Evolutionary conservation across 2,329 filamentous ascomycete genomes (phyloP).

Genomic region (Neoarthrinium moseri): DNA sequence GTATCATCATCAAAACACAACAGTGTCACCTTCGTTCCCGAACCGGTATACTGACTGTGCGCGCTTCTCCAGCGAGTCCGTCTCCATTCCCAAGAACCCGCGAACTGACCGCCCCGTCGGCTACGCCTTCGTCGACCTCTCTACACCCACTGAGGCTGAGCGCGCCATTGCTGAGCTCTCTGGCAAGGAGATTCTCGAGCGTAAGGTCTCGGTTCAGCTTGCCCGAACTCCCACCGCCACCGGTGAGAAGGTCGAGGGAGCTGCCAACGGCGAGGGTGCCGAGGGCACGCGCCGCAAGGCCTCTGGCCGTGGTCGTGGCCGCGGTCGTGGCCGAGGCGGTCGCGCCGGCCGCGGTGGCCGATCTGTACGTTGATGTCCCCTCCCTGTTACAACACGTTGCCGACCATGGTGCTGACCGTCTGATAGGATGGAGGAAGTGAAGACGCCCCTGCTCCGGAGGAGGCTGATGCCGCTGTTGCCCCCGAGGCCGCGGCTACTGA

Average conservation of each 20-base stretch:
- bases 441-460: slow-evolving; percentile 41
- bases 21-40: slow-evolving; percentile 26
- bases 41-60: too few relatives aligned
- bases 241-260: slow-evolving; percentile 71
- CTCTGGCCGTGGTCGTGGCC: slow-evolving; percentile 66
- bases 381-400: not conserved
- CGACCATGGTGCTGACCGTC: slow-evolving; percentile 15
- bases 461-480: slow-evolving; percentile 41
- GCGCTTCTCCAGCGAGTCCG: slow-evolving; percentile 90
- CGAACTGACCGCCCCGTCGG: slow-evolving; percentile 97
- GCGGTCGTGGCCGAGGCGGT: slow-evolving; percentile 64
- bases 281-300: slow-evolving; percentile 64
- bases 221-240: slow-evolving; percentile 93
- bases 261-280: slow-evolving; percentile 70
- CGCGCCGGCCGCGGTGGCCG: slow-evolving; percentile 62
- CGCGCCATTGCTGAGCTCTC: slow-evolving; percentile 94
- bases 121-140: slow-evolving; percentile 98
- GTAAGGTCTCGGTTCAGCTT: slow-evolving; percentile 98
- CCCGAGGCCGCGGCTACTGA: slow-evolving; percentile 46
- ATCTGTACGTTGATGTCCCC: slow-evolving; percentile 40
- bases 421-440: slow-evolving; percentile 46
- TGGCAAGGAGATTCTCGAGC: slow-evolving; percentile 95
- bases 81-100: slow-evolving; percentile 98
- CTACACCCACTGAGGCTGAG: slow-evolving; percentile 90
- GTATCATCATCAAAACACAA: not conserved